Conservation (phyloP, 2,329 filamentous ascomycete genomes). For the Dothideomycetes sp. region DNA sequence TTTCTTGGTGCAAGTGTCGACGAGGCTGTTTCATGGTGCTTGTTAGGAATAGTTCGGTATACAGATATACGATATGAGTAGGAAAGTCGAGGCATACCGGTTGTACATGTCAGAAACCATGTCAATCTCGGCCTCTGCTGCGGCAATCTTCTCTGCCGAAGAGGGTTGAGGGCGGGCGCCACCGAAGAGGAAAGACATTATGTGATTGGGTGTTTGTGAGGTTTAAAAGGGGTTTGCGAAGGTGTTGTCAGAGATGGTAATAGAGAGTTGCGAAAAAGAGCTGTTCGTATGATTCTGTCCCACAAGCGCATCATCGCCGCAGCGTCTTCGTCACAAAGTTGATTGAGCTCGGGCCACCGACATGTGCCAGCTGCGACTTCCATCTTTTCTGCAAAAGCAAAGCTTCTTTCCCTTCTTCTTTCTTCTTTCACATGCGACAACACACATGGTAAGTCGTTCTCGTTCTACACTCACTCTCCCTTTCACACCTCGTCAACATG, state of each 20-base stretch:
- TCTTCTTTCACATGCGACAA: slow-evolving; percentile 2
- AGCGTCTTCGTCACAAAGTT: slow-evolving; percentile 12
- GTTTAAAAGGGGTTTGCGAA: background rate
- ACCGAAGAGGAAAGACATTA: slow-evolving; percentile 66
- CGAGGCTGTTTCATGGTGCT: slow-evolving; percentile 40
- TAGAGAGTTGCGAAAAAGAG: background rate
- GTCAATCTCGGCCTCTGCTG: slow-evolving; percentile 94
- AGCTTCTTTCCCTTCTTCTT: background rate
- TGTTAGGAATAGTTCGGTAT: slow-evolving; percentile 9
- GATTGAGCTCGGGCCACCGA: slow-evolving; percentile 16
- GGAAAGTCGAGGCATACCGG: slow-evolving; percentile 54
- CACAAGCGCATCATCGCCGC: slow-evolving; percentile 7
- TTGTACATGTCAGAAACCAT: slow-evolving; percentile 98
- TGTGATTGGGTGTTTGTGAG: slow-evolving; percentile 13
- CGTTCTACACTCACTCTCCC: background rate
- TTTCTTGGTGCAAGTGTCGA: slow-evolving; percentile 84
- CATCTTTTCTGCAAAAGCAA: slow-evolving; percentile 9
- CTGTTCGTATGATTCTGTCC: background rate
- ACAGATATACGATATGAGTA: background rate
- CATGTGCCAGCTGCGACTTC: slow-evolving; percentile 7
- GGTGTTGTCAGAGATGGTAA: background rate
- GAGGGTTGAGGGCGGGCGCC: slow-evolving; percentile 69
- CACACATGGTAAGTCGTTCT: slow-evolving; percentile 10
- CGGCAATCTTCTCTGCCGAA: slow-evolving; percentile 93
- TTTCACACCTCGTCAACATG: slow-evolving; percentile 11